Evolutionary conservation across 345 rosid genomes (phyloP).

Genomic region (Rhizophora apiculata): DNA sequence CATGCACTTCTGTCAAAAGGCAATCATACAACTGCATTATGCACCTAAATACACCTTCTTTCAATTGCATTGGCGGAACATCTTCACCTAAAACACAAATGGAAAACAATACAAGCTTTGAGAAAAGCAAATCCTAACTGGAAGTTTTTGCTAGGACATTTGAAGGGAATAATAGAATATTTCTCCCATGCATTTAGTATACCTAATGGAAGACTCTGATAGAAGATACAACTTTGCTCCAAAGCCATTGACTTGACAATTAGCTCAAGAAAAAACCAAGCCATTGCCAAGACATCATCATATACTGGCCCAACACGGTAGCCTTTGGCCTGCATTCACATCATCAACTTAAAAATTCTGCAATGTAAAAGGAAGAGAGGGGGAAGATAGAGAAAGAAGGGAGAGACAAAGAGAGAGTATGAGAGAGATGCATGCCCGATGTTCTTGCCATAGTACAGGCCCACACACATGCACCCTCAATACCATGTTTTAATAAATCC

Average conservation of each 20-base stretch:
- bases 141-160: background rate
- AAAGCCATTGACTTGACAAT: constrained; percentile 96
- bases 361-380: background rate
- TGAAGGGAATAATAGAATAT: background rate
- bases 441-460: background rate
- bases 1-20: constrained; percentile 94
- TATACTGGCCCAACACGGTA: constrained; percentile 99
- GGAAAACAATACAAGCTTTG: background rate
- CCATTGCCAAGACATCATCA: constrained; percentile 98
- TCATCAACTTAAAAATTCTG: background rate
- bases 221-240: constrained; percentile 90
- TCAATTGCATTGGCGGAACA: constrained; percentile 94
- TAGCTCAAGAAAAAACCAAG: constrained; percentile 99
- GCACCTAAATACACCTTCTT: constrained; percentile 92
- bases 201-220: constrained; percentile 90
- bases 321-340: constrained; percentile 83
- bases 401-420: background rate
- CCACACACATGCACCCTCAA: background rate
- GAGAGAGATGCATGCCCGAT: background rate
- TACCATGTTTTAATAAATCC: background rate
- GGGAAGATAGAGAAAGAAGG: background rate
- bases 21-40: constrained; percentile 90
- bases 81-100: constrained; percentile 68
- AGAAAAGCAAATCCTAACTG: too few species aligned
- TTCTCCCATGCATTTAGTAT: constrained; percentile 2